Evolutionary conservation across 371 early-diverging fungal species (phyloP), one percentile per base, ranked within the genome.

Genomic region (Sporodiniella umbellata): DNA sequence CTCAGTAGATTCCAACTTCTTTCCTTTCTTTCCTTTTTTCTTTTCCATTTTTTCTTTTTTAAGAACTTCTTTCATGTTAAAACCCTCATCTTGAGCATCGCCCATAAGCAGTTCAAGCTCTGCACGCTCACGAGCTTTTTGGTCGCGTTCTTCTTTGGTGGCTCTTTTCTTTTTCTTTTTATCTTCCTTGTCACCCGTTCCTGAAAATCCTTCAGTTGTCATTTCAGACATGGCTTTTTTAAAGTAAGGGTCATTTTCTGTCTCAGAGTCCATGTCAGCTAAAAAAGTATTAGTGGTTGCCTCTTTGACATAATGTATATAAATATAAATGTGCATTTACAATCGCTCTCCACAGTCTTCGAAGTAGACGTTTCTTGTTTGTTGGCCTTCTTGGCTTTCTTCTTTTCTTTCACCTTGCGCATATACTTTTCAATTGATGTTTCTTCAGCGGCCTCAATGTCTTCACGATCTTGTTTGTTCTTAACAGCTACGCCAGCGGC

Each of bases 31-130:
- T 42, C 73, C 72, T 56, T 69, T 66, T 49, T 73, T 74, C 76
- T 86, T 90, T 58, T 93, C 92, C n/a, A 79, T 70, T 76, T 94
- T 93, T 58, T 95, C 93, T n/a, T 75, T 74, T 77, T 93, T 92
- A 31, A 93, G 56, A 25, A 95, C 87, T 60, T 94, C 87, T 55
- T 87, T 86, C 84, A 91, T 84, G 62, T 90, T 86, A 64, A 91
- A 92, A 55, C 90, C 88, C 37, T 76, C 68, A 33, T 66, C 72
- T 51, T 79, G 75, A 18, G 78, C 74, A 47, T 78, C 78, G 38
- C 80, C 86, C 73, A 92, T 75, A 53, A 91, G 70, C 33, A 93
- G 70, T 54, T 91, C 93, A n/a, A 95, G 83, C 59, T 94, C 93
- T 8, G 93, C 94, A 58, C 78, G 72, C 58, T 81, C 65, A 51